Percentiles rank a stretch among this genome's conserved stretches.
phyloP scores from a whole-genome alignment of 768 basidiomycete genomes.

The Suillus fuscotomentosus region DNA sequence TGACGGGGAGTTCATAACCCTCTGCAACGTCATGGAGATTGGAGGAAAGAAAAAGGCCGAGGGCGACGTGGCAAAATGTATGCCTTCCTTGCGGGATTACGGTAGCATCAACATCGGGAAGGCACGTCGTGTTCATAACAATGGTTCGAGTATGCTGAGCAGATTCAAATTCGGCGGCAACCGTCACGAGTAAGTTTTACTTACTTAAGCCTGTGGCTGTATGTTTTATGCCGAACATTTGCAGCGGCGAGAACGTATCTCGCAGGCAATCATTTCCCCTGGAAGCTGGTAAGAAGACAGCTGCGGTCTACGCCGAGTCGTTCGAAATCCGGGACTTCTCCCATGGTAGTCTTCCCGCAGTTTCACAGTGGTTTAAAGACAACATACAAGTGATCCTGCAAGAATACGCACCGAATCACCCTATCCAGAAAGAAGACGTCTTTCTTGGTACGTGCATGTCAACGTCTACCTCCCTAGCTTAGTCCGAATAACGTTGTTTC shows the following conservation, averaged over 20 bases:
- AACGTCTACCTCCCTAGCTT: neutral
- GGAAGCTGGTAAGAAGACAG: slow-evolving; percentile 61
- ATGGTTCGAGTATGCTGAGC: slow-evolving; percentile 32
- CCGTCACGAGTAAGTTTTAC: neutral
- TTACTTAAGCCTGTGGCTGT: neutral
- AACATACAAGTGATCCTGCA: slow-evolving; percentile 65
- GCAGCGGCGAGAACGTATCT: slow-evolving; percentile 44
- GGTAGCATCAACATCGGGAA: slow-evolving; percentile 46
- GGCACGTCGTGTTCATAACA: slow-evolving; percentile 46
- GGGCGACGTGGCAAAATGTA: slow-evolving; percentile 38
- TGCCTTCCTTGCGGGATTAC: slow-evolving; percentile 65
- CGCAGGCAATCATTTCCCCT: slow-evolving; percentile 61
- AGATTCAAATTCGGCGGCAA: neutral
- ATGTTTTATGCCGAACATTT: neutral
- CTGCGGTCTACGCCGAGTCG: slow-evolving; percentile 67
- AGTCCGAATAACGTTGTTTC: neutral
- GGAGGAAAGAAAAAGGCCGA: slow-evolving; percentile 23
- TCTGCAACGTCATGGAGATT: slow-evolving; percentile 69
- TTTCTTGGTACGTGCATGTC: slow-evolving; percentile 37
- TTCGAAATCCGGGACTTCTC: slow-evolving; percentile 69
- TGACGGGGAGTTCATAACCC: slow-evolving; percentile 64
- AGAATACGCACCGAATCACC: slow-evolving; percentile 44
- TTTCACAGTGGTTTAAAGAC: slow-evolving; percentile 71
- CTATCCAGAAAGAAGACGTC: slow-evolving; percentile 58
- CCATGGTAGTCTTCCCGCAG: slow-evolving; percentile 45